Evolutionary conservation across 2,329 filamentous ascomycete species (phyloP), one percentile per base, ranked within the genome.

Genomic region (Penicillium occitanis): DNA sequence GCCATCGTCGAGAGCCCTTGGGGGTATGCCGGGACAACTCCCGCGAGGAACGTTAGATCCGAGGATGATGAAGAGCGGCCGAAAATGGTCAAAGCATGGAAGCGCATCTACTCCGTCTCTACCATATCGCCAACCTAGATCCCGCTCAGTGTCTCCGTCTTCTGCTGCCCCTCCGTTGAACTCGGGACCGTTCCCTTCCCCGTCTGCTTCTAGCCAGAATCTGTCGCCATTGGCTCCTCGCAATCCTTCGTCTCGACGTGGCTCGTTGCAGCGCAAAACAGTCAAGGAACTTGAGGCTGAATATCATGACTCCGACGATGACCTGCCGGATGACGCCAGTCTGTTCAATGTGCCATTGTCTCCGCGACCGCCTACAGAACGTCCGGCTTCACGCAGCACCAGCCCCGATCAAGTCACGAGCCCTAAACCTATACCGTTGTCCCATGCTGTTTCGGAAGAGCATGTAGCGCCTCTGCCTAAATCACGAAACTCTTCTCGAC

Each of bases 261-360:
- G 59, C 35, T 66, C 79, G 17, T 78, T 79, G 76, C 80, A 82
- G 67, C 77, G 81, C 64, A 83, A 83, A 69, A 77, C 80, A 3
- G 67, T 81, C n/a, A 79, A 81, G 68, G 81, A 84, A 51, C 66
- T 84, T 28, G 82, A 84, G 69, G 80, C 78, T 19, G 82, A 84
- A 72, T 84, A 82, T 63, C 77, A 83, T 69, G 82, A 84, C 67
- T 82, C 80, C 1, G 82, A 84, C 66, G 82, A 84, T 58, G 82
- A 84, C 25, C 70, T 84, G 40, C 82, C 82, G 4, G 82, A 83
- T 57, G 81, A 84, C 73, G 79, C 81, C 10, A 82, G 80, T 68
- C 70, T 84, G 8, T 83, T 80, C 79, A 84, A 84, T 66, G 81
- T 84, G 19, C 82, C 82, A 0, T 78, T 84, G 17, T 83, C 82